Percentiles rank a stretch among this genome's conserved stretches.
Evolutionary conservation across 2,329 filamentous ascomycete species (phyloP).

Genomic region (Diaporthe sp.): DNA sequence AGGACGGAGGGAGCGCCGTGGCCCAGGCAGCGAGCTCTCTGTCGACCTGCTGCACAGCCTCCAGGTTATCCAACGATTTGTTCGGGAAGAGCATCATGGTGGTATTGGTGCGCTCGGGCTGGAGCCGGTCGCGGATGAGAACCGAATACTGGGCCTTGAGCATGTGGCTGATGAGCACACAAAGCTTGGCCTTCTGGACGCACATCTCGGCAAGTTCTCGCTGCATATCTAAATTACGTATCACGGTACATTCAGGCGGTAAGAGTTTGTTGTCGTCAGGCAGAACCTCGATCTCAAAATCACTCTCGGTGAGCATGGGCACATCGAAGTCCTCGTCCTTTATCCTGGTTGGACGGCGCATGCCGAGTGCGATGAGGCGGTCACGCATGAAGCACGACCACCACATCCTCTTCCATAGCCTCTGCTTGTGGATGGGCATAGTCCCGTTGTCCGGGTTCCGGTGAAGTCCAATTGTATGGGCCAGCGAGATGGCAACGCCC

Average conservation of each 20-base stretch:
- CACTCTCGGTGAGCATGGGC: slow-evolving; percentile 85
- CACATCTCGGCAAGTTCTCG: slow-evolving; percentile 87
- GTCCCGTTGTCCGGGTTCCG: slow-evolving; percentile 83
- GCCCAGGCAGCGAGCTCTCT: slow-evolving; percentile 84
- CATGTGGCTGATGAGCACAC: slow-evolving; percentile 89
- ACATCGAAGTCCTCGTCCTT: slow-evolving; percentile 96
- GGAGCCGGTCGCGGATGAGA: slow-evolving; percentile 84
- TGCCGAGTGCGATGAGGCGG: slow-evolving; percentile 90
- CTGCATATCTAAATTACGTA: slow-evolving; percentile 80
- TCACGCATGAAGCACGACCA: slow-evolving; percentile 98
- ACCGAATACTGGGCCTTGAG: slow-evolving; percentile 94
- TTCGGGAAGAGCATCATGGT: slow-evolving; percentile 94
- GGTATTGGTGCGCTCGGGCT: slow-evolving; percentile 79
- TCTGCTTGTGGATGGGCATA: slow-evolving; percentile 80
- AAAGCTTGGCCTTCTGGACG: slow-evolving; percentile 91
- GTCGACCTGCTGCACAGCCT: slow-evolving; percentile 84
- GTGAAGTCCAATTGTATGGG: slow-evolving; percentile 93
- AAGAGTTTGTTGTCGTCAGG: slow-evolving; percentile 77
- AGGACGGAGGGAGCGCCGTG: slow-evolving; percentile 76
- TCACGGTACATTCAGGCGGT: slow-evolving; percentile 75
- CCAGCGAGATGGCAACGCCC: slow-evolving; percentile 92
- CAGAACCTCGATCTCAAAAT: slow-evolving; percentile 83
- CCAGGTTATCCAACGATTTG: slow-evolving; percentile 84
- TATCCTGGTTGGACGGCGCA: slow-evolving; percentile 92
- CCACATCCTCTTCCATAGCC: slow-evolving; percentile 95